Base-by-base conservation (phyloP, 1,284 basidiomycete genomes). In the Heliocybe sulcata region DNA sequence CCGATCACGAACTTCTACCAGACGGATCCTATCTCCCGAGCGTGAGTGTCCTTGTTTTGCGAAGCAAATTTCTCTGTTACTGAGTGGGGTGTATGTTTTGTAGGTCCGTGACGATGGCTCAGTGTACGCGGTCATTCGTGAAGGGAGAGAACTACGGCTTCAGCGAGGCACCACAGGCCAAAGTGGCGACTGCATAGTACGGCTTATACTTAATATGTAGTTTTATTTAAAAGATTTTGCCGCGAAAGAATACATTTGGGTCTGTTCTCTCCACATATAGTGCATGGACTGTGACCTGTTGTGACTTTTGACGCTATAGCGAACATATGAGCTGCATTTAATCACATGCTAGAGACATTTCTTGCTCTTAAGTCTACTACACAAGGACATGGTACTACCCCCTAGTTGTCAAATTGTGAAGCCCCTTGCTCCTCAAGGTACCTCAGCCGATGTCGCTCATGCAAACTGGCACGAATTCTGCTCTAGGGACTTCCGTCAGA, bases 1-100 rank as follows among this genome's bases (percentile, higher is more conserved):
- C 90, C 94, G 2, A 90, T 99, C 63, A 64, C 75, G 56, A 98
- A 98, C 78, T 99, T 98, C 74, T 99, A 98, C 76, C 88, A 94
- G 74, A 98, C 96, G 8, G 94, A 96, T 71, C 82, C 90, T 33
- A 88, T 92, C 61, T 90, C 89, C 51, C 75, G 89, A 79, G 87
- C 89, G 88, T 90, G 61, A 72, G 89, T 55, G 6, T 35, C 61
- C 23, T 25, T 31, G 52, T 1, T n/a, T 12, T 1, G n/a, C n/a
- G n/a, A n/a, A n/a, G n/a, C n/a, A n/a, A n/a, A n/a, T 22, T 19
- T 16, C 26, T 45, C 31, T 48, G 23, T 35, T 57, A 45, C 16
- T 19, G 14, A 19, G 14, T 35, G 54, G 42, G 55, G 54, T 12
- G 38, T 45, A 55, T 57, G 54, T 53, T 35, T 52, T 42, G 23